phyloP scores from a whole-genome alignment of 2,329 filamentous ascomycete genomes.

The Juglanconis oblonga region DNA sequence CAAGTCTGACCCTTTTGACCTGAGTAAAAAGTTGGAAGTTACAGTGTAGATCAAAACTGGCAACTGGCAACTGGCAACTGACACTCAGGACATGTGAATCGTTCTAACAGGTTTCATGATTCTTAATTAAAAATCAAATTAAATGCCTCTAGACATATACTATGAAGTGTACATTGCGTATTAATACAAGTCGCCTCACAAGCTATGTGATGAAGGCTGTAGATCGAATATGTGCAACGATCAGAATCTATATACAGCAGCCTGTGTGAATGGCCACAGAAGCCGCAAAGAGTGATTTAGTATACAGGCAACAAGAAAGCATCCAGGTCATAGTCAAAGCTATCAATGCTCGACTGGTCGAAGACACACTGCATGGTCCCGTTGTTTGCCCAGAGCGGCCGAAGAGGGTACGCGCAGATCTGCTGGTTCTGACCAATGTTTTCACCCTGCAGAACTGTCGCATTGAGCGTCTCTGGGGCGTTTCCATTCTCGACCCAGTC shows the following conservation, averaged over 20 bases:
- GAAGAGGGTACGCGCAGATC: conserved; percentile 39
- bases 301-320: conserved; percentile 18
- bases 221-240: too few relatives aligned
- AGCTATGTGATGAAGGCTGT: too few relatives aligned
- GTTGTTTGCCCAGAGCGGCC: conserved; percentile 38
- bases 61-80: background rate
- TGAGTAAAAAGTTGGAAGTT: background rate
- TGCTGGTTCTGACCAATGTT: conserved; percentile 35
- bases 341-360: conserved; percentile 17
- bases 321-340: conserved; percentile 16
- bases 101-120: too few relatives aligned
- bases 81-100: background rate
- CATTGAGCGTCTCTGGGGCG: conserved; percentile 40
- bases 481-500: conserved; percentile 50
- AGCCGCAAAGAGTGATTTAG: background rate
- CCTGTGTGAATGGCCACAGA: background rate
- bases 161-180: too few relatives aligned
- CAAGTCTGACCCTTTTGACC: background rate
- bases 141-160: too few relatives aligned
- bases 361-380: conserved; percentile 21
- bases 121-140: too few relatives aligned
- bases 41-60: too few relatives aligned
- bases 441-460: conserved; percentile 9
- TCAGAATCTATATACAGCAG: too few relatives aligned
- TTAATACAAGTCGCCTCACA: too few relatives aligned